Base-by-base conservation (phyloP, 371 early-diverging fungal genomes). In the Syncephalastrum monosporum region DNA sequence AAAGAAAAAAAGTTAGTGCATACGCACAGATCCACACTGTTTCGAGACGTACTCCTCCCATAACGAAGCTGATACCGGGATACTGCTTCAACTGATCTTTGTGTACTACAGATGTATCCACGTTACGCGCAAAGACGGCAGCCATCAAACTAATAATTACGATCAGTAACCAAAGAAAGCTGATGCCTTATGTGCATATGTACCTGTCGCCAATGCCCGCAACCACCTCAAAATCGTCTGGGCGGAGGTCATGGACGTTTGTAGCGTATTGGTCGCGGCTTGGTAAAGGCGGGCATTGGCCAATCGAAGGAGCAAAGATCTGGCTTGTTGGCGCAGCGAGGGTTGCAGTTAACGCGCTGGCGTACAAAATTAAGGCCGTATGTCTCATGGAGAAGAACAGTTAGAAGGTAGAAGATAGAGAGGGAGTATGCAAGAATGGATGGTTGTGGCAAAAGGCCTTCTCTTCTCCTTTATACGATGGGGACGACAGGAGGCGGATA, bases 121-220 rank as follows among this genome's bases (percentile, higher is more conserved):
- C 51, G 47, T 75, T 75, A 14, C 47, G 57, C 2, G 60, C 67
- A 3, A 65, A 53, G 13, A 75, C 52, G 23, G 68, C 75, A 2
- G 72, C 65, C 5, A 70, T 53, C 17, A 75, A 52, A 51, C 75
- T 75, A 51, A 23, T n/a, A 42, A 19, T 0, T 5, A 21, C n/a
- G 42, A 19, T 19, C 16, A 46, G 47, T 0, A 23, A 27, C 27
- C 27, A 27, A 21, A 21, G 1, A 21, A 21, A 21, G 21, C 21
- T 21, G 21, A 21, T 21, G 47, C 50, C 5, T 25, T 33, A 17
- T 33, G 12, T 42, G 25, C 12, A 43, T 51, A 10, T 15, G 15
- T 69, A 68, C 76, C 76, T 76, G 43, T 76, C 76, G 2, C 65
- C 69, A 4, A 44, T 65, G 4, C 65, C 56, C 6, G 60, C 66